Conservation (phyloP, 768 basidiomycete species). For the Termitomyces sp. region DNA sequence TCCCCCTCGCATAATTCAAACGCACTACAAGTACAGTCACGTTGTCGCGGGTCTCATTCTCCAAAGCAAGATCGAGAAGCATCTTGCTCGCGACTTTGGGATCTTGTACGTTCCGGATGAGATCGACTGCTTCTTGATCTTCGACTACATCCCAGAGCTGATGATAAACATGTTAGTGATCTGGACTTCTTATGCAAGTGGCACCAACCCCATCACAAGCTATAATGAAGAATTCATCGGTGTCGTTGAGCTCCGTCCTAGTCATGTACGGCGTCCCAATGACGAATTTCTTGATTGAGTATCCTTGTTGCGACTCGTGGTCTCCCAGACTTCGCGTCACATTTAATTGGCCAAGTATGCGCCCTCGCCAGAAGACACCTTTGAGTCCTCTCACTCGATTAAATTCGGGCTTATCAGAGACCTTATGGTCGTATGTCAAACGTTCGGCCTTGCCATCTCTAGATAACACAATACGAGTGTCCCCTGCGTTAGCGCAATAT, state of each 20-base stretch:
- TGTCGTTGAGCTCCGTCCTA: slow-evolving; percentile 6
- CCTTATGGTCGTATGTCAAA: slow-evolving; percentile 19
- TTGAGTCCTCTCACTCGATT: slow-evolving; percentile 16
- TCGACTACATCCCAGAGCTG: slow-evolving; percentile 19
- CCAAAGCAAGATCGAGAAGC: slow-evolving; percentile 14
- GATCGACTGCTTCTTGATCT: slow-evolving; percentile 17
- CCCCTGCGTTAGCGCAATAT: slow-evolving; percentile 18
- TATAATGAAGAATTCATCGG: slow-evolving; percentile 16
- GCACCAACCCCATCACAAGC: slow-evolving; percentile 18
- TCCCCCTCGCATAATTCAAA: slow-evolving; percentile 4
- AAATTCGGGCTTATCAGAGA: slow-evolving; percentile 11
- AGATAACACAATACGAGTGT: slow-evolving; percentile 16
- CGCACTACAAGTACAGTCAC: slow-evolving; percentile 20
- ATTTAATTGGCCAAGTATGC: slow-evolving; percentile 18
- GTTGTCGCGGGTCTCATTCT: slow-evolving; percentile 19
- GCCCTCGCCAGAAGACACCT: slow-evolving; percentile 18
- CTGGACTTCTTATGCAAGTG: not conserved
- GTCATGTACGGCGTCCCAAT: slow-evolving; percentile 13
- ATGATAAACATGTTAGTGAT: not conserved
- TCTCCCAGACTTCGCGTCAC: slow-evolving; percentile 18
- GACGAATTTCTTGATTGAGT: slow-evolving; percentile 18
- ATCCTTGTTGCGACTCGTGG: slow-evolving; percentile 19
- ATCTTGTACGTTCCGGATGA: slow-evolving; percentile 10
- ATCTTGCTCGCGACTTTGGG: slow-evolving; percentile 15
- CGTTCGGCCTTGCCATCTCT: slow-evolving; percentile 14